Percentiles rank a stretch among this genome's conserved stretches.
These are phyloP conservation scores for Trichophyton verrucosum DNA, from an alignment of 2,329 filamentous ascomycete species.

Conservation along the genomic window DNA sequence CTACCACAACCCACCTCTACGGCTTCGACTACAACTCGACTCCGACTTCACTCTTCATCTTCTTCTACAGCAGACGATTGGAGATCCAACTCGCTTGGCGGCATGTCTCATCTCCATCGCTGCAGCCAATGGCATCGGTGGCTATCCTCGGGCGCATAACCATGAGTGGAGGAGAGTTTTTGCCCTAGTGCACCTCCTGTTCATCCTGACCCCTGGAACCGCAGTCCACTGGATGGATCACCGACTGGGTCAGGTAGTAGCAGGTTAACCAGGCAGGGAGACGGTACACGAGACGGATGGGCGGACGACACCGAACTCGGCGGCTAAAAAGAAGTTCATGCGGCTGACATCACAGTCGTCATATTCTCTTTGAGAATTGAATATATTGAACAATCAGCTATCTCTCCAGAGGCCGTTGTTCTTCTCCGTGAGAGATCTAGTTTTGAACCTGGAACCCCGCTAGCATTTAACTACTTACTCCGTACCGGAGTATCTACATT, in stretches of 20 bases:
- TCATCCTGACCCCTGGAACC: background rate
- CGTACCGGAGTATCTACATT: background rate
- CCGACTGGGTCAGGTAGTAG: background rate
- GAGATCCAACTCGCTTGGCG: conserved; percentile 10
- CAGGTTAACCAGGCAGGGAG: background rate
- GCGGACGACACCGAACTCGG: background rate
- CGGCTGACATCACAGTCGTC: background rate
- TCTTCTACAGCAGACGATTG: background rate
- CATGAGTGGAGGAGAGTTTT: conserved; percentile 6
- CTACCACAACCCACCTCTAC: background rate
- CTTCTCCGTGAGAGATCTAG: too few relatives aligned
- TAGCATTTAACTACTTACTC: background rate
- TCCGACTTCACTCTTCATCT: background rate
- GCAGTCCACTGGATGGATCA: too few relatives aligned
- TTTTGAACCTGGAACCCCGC: background rate
- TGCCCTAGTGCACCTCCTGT: background rate
- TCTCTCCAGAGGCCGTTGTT: too few relatives aligned
- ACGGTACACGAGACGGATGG: background rate
- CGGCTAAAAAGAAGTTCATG: background rate
- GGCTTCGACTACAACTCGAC: background rate
- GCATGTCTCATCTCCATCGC: conserved; percentile 9
- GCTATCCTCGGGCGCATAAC: conserved; percentile 6
- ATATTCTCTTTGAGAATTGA: too few relatives aligned
- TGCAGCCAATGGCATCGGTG: conserved; percentile 7
- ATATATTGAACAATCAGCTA: background rate